Base-by-base conservation (phyloP, 257 asterid genomes). In the Nicotiana sylvestris region DNA sequence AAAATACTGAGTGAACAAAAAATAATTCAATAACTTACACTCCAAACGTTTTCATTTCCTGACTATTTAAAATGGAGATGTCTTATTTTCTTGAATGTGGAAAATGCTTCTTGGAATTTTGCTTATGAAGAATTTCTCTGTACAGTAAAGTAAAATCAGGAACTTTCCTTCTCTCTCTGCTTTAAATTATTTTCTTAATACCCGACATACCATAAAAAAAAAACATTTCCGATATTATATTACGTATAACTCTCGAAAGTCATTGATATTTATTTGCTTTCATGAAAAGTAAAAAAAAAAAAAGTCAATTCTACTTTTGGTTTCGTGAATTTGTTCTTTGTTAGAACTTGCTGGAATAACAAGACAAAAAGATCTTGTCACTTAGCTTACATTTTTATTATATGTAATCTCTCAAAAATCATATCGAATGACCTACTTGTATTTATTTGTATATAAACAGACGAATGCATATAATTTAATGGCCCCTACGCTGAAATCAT, bases 401-500 rank as follows among this genome's bases (percentile, higher is more conserved):
- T 21, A 43, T 30, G 1, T 77, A 67, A 66, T 77, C 66, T 11
- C 39, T 66, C 60, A 68, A 82, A 78, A 78, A 60, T 32, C 29
- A 49, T 74, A 74, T 27, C 80, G 56, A 74, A 49, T 27, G 80
- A 49, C 80, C 62, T 74, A 49, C 43, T 27, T 74, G 62, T 15
- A 74, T 74, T 51, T 49, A 74, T 25, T 46, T 74, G 62, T 74
- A 49, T 51, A 74, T 51, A 49, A 74, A 74, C 11, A 25, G 64
- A 74, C 64, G 80, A 74, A 27, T 74, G 9, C n/a, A 72, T 49
- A 32, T 12, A 69, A 32, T 17, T n/a, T 27, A 78, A 86, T 87
- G 91, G 90, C 87, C 91, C 92, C 91, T 53, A 82, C 74, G 85
- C 84, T 85, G 88, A 88, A 86, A 91, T 90, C 89, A 85, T 78